A percentile compares a stretch with the other conserved stretches of the same genome.
Conservation (phyloP, 177 flowering plant genomes). For the Tripterygium wilfordii region DNA sequence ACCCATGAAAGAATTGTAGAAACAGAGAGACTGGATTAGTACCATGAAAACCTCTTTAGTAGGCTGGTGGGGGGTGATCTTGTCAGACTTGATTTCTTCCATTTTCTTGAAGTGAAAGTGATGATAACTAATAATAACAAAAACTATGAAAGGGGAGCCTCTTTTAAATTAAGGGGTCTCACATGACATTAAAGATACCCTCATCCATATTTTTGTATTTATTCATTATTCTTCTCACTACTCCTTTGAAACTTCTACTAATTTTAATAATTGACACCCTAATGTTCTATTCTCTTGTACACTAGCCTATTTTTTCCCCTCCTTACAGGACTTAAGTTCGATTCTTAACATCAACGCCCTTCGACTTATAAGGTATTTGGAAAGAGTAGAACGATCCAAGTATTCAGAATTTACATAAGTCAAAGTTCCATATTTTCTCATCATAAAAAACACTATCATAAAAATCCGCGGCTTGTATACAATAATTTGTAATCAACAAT, state of each 20-base stretch:
- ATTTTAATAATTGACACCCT: too few relatives aligned
- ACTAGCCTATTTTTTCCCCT: too few relatives aligned
- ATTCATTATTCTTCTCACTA: neutral
- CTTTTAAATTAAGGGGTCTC: neutral
- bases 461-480: too few relatives aligned
- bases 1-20: slow-evolving; percentile 6
- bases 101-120: neutral
- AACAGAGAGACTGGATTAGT: neutral
- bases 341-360: too few relatives aligned
- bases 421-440: too few relatives aligned
- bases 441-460: too few relatives aligned
- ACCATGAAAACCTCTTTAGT: slow-evolving; percentile 1
- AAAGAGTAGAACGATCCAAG: too few relatives aligned
- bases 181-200: slow-evolving; percentile 1
- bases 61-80: neutral
- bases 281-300: neutral
- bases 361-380: too few relatives aligned
- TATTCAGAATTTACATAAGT: too few relatives aligned
- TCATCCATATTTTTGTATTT: neutral
- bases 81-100: neutral
- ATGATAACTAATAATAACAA: neutral
- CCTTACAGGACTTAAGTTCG: too few relatives aligned
- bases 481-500: too few relatives aligned
- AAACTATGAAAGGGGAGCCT: neutral
- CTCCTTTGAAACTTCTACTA: too few relatives aligned